Conservation (phyloP, 2,329 filamentous ascomycete species). For the Ambrosiella cleistominuta region DNA sequence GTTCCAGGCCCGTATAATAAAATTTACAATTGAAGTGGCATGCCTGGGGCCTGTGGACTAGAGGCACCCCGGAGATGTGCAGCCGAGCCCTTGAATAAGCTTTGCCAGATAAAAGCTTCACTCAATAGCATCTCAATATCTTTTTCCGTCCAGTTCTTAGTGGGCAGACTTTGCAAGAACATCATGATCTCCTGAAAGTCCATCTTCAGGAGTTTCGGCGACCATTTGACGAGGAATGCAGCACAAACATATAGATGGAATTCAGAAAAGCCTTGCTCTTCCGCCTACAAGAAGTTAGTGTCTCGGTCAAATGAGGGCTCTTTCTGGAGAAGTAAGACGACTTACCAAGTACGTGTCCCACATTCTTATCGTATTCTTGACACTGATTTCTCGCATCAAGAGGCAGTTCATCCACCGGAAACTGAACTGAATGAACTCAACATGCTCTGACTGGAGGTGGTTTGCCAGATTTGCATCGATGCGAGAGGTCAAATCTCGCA, state of each 20-base stretch:
- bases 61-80: conserved; percentile 57
- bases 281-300: conserved; percentile 42
- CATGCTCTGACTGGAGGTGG: conserved; percentile 75
- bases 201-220: conserved; percentile 85
- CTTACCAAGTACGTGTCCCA: conserved; percentile 97
- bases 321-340: conserved; percentile 15
- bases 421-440: conserved; percentile 98
- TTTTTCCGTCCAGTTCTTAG: conserved; percentile 89
- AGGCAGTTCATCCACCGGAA: conserved; percentile 99
- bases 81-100: conserved; percentile 81
- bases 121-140: conserved; percentile 90
- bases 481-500: conserved; percentile 76
- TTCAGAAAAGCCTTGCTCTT: conserved; percentile 95
- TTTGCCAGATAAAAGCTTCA: conserved; percentile 98
- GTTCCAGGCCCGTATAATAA: not conserved
- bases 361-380: conserved; percentile 94
- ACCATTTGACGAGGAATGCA: conserved; percentile 97
- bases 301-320: not conserved
- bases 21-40: conserved; percentile 23
- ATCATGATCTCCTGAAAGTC: conserved; percentile 99
- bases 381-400: conserved; percentile 91
- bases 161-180: conserved; percentile 91
- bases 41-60: conserved; percentile 22
- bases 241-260: conserved; percentile 98
- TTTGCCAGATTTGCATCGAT: conserved; percentile 74